phyloP scores from a whole-genome alignment of 345 rosid species.

The Arabis hirsuta region DNA sequence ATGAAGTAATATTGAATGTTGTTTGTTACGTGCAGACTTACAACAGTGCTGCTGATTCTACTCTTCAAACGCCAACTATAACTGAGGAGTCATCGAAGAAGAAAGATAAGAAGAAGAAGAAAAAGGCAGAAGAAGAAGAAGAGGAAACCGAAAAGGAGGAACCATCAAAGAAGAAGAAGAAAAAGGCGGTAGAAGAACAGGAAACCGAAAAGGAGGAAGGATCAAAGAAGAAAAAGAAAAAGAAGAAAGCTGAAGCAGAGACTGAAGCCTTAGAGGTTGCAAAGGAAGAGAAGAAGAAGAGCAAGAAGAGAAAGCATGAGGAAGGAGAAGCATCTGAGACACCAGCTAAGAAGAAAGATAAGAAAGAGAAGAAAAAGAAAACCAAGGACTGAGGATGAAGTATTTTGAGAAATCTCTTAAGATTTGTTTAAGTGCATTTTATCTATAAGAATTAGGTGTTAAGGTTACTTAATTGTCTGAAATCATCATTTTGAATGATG shows the following conservation, averaged over 20 bases:
- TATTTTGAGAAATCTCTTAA: too few species aligned
- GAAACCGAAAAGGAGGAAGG: too few species aligned
- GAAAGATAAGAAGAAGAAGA: conserved; percentile 48
- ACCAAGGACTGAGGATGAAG: conserved; percentile 37
- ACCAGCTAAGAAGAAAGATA: conserved; percentile 47
- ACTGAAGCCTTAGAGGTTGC: conserved; percentile 3
- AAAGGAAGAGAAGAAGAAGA: conserved; percentile 47
- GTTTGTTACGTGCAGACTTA: conserved; percentile 56
- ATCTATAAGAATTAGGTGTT: conserved; percentile 4
- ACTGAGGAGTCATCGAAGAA: conserved; percentile 62
- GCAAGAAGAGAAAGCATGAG: conserved; percentile 53
- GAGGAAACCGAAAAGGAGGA: conserved; percentile 13
- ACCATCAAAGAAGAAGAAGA: conserved; percentile 30
- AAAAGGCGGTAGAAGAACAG: conserved; percentile 27
- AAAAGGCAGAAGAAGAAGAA: conserved; percentile 42
- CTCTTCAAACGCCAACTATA: conserved; percentile 49
- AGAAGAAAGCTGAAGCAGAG: too few species aligned
- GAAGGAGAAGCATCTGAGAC: conserved; percentile 45
- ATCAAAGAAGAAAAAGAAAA: too few species aligned
- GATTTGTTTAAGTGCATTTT: neutral
- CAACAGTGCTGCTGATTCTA: conserved; percentile 76
- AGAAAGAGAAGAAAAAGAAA: conserved; percentile 57
- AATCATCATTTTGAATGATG: conserved; percentile 15
- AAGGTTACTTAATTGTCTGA: conserved; percentile 5
- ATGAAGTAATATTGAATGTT: neutral